Base-by-base conservation (phyloP, 257 asterid species). In the Penstemon davidsonii region DNA sequence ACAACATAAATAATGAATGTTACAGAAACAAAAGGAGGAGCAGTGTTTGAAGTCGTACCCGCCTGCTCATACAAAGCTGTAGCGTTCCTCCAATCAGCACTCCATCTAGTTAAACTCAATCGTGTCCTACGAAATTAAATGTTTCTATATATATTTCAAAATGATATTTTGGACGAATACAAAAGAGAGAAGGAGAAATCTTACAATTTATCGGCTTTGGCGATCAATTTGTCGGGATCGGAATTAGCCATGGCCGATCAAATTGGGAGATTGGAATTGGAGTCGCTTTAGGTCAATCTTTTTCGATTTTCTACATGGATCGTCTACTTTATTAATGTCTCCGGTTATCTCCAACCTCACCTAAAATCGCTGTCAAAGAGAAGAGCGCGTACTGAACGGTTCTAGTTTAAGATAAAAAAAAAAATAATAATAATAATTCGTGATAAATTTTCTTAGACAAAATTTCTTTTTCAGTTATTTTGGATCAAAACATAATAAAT, bases 71-170 rank as follows among this genome's bases (percentile, higher is more conserved):
- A 94, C 73, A 94, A 67, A 79, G 46, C 89, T 10, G 97, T 88
- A 60, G 99, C 99, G 74, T 75, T 78, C 75, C 77, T 87, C 99
- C 99, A 94, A 87, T 94, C 97, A 72, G 88, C 89, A 81, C 75
- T 86, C 99, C 99, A 94, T 79, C 99, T 77, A 40, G 99, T 94
- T 72, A 94, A 74, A 67, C 88, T 94, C 68, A 94, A 92, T 75
- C 82, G 88, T 45, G 97, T 94, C 78, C 99, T 94, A 77, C 71
- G 69, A 5, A 78, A 62, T 62, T 39, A 55, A 52, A 4, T 50
- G 25, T 60, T 13, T 6, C 59, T 25, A 1, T 25, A 25, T 25
- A 25, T 25, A 60, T 0, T 39, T 12, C 39, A 40, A 7, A 11
- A 25, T 15, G 64, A 15, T n/a, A 25, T 18, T 33, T 41, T 8